Evolutionary conservation across 352 stramenopile genomes (phyloP), one percentile per base, ranked within the genome.

Genomic region (Phytopythium sindhum): DNA sequence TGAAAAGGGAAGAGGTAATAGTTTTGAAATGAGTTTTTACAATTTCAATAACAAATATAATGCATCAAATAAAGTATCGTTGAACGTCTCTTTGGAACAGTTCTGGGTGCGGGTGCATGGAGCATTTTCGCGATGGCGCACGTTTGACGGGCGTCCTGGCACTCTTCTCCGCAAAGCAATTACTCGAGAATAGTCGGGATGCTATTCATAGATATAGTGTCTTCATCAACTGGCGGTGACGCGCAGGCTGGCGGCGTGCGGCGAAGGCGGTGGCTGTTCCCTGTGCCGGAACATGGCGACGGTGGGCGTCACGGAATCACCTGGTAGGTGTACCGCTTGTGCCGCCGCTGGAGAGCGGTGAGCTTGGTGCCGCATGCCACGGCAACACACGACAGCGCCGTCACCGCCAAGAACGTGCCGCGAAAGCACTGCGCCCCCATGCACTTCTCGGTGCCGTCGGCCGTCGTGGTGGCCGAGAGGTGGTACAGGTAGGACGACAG

Each of bases 401-500:
- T 80, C 45, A 73, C 73, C n/a, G 90, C 62, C 45, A 85, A 45
- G 60, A 93, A 95, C 26, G 91, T 72, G 10, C 78, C 76, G 1
- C 67, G 69, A 55, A 90, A 95, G 60, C 86, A 95, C 31, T 76
- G 54, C 31, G 63, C 23, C 4, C 83, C 86, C 21, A 84, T 65
- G 60, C 86, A 95, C 57, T 87, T 92, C 45, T 86, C 67, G 12
- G 67, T 56, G 4, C 77, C 75, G 8, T 65, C 58, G 14, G 50
- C 60, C 23, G 60, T 41, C 21, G 51, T 61, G 11, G 64, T 63
- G 1, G 72, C 61, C 9, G 72, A 71, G 39, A 63, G 70, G 53
- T 90, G 73, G 66, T 95, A 95, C 42, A 93, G 69, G 44, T 73
- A 88, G 28, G 84, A 92, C 48, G 83, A 84, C 29, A 95, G 64